phyloP scores from a whole-genome alignment of 1,284 basidiomycete species.

The Malassezia slooffiae region DNA sequence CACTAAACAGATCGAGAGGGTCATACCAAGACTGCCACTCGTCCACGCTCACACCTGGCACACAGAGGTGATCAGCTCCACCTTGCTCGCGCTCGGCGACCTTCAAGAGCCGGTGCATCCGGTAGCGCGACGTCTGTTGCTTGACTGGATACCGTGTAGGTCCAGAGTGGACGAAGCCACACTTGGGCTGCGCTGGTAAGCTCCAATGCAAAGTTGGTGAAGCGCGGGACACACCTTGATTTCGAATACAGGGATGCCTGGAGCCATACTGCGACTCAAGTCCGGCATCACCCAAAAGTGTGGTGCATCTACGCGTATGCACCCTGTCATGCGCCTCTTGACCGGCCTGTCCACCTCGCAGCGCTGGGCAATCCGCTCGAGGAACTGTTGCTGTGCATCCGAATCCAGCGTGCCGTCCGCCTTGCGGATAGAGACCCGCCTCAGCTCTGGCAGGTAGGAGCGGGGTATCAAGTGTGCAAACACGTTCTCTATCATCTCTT shows the following conservation, averaged over 20 bases:
- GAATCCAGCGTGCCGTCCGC: no score
- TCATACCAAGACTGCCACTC: conserved; percentile 5
- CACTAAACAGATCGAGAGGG: conserved; percentile 11
- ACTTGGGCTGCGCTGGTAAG: conserved; percentile 8
- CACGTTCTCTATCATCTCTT: neutral
- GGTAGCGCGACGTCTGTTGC: conserved; percentile 2
- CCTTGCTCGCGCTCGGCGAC: no score
- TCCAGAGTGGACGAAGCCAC: conserved; percentile 3
- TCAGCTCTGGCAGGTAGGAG: neutral
- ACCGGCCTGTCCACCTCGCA: neutral
- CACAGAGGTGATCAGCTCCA: no score
- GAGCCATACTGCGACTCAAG: neutral
- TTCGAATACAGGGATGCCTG: conserved; percentile 4
- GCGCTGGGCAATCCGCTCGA: neutral
- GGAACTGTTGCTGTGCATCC: neutral
- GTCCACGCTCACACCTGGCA: no score
- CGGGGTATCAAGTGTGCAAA: neutral
- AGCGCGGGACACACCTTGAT: conserved; percentile 5
- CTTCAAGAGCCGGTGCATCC: conserved; percentile 7
- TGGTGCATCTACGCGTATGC: neutral
- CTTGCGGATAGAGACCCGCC: neutral
- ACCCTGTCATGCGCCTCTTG: neutral
- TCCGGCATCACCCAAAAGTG: conserved; percentile 11
- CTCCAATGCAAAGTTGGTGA: no score
- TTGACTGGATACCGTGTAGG: conserved; percentile 3